These are phyloP conservation scores for Monilinia polystroma DNA, from an alignment of 2,329 filamentous ascomycete species.

Conservation along the genomic window DNA sequence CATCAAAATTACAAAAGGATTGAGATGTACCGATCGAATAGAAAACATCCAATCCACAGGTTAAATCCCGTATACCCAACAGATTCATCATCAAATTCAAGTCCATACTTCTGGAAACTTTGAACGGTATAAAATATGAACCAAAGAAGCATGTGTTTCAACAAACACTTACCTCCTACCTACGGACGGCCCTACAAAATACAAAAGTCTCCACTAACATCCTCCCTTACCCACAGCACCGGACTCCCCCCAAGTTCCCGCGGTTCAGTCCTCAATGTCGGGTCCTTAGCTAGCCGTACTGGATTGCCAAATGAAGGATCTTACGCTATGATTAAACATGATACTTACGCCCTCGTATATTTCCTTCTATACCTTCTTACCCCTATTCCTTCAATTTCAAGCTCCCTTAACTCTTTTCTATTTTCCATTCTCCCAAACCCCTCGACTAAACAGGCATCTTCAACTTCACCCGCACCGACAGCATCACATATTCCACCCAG, in stretches of 20 bases:
- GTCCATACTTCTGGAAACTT: too few species aligned
- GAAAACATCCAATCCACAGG: not conserved
- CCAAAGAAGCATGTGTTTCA: not conserved
- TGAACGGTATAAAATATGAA: not conserved
- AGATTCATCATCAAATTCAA: too few species aligned
- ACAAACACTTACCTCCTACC: not conserved
- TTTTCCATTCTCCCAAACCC: not conserved
- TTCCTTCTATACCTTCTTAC: too few species aligned
- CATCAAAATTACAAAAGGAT: too few species aligned
- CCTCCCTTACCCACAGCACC: constrained; percentile 25
- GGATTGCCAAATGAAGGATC: constrained; percentile 22
- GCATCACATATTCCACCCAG: constrained; percentile 35
- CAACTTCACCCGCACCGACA: constrained; percentile 39
- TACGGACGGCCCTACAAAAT: not conserved
- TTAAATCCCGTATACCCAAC: too few species aligned
- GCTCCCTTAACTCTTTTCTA: not conserved
- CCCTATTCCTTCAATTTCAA: too few species aligned
- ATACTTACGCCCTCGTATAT: not conserved
- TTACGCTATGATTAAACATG: constrained; percentile 33
- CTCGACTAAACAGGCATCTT: constrained; percentile 33
- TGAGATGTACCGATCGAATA: too few species aligned
- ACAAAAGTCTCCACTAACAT: not conserved
- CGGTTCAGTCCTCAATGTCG: constrained; percentile 39
- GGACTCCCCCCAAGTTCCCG: constrained; percentile 32
- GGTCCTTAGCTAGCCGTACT: constrained; percentile 25